Evolutionary conservation across 75 land plant species (phyloP).

Genomic region (Chamaecyparis obtusa): DNA sequence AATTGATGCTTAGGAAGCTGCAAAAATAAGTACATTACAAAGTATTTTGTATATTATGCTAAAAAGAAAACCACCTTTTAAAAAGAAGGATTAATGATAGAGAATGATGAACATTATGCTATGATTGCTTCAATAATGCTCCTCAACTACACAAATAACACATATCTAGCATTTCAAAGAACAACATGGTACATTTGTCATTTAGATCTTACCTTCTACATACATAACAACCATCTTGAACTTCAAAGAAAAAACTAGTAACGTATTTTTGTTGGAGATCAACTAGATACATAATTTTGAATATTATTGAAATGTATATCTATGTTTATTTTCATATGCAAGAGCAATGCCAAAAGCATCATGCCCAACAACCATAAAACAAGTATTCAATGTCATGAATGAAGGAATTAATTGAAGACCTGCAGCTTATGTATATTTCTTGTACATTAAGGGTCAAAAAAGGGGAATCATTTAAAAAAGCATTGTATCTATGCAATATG

Average conservation of each 20-base stretch:
- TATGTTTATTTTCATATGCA: neutral
- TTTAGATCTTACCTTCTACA: neutral
- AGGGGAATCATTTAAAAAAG: too few relatives aligned
- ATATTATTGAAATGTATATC: neutral
- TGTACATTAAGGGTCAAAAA: too few relatives aligned
- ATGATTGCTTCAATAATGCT: neutral
- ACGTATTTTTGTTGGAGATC: neutral
- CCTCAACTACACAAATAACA: too few relatives aligned
- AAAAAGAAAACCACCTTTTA: neutral
- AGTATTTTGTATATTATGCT: neutral
- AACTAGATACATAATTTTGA: neutral
- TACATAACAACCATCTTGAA: neutral
- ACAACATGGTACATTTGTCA: neutral
- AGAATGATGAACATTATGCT: neutral
- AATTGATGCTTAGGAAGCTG: too few relatives aligned
- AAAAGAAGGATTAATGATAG: neutral
- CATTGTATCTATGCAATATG: too few relatives aligned
- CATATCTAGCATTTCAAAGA: neutral
- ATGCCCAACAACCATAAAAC: neutral
- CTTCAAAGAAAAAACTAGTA: neutral
- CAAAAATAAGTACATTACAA: too few relatives aligned
- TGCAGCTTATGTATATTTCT: too few relatives aligned
- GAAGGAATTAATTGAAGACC: too few relatives aligned
- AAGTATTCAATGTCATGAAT: neutral
- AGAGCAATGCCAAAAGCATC: neutral